Conservation (phyloP, 2,329 filamentous ascomycete species). For the Paecilomyces variotii region DNA sequence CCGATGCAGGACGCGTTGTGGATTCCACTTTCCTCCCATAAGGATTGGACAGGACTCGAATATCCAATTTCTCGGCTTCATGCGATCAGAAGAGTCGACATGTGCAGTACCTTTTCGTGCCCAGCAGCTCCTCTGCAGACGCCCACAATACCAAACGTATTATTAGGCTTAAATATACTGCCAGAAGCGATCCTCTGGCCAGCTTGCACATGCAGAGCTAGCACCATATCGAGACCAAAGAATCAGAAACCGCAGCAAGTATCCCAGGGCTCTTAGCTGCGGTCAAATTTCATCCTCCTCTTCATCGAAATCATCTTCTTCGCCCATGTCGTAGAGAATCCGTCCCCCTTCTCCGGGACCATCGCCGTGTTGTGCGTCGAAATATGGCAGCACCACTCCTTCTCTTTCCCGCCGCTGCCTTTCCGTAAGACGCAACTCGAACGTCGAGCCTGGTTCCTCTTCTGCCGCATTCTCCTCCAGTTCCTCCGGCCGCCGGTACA, state of each 20-base stretch:
- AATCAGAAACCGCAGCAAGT: background rate
- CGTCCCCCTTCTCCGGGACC: slow-evolving; percentile 75
- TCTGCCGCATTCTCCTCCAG: slow-evolving; percentile 36
- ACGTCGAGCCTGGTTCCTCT: slow-evolving; percentile 63
- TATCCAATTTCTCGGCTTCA: too few species aligned
- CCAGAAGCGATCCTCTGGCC: too few species aligned
- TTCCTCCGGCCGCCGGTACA: slow-evolving; percentile 49
- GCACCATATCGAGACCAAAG: too few species aligned
- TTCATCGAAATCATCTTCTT: slow-evolving; percentile 94
- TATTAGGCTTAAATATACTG: too few species aligned
- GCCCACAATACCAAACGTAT: too few species aligned
- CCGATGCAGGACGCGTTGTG: background rate
- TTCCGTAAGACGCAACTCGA: slow-evolving; percentile 79
- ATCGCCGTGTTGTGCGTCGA: slow-evolving; percentile 76
- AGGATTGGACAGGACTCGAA: too few species aligned
- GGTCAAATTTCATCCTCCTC: slow-evolving; percentile 81
- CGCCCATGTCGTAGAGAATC: slow-evolving; percentile 94
- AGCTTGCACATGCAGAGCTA: too few species aligned
- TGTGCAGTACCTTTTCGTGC: too few species aligned
- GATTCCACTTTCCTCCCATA: background rate
- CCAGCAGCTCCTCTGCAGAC: too few species aligned
- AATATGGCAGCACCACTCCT: slow-evolving; percentile 87
- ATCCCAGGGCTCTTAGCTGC: background rate
- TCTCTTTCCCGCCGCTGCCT: slow-evolving; percentile 82
- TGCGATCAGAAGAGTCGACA: too few species aligned